Evolutionary conservation across 148 eudicot species (phyloP), one percentile per base, ranked within the genome.

Genomic region (Chenopodium suecicum): DNA sequence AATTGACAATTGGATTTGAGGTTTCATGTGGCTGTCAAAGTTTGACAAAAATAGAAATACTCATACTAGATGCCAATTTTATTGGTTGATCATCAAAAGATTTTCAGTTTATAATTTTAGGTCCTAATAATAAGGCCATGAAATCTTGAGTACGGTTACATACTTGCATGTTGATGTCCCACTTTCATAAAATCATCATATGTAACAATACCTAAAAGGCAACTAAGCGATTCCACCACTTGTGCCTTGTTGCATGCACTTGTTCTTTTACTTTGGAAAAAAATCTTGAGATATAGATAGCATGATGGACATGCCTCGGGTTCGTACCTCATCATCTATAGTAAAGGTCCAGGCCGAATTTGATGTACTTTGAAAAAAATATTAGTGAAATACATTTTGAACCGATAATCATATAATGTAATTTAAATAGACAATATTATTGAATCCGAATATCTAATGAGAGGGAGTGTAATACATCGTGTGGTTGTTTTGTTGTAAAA

Each of bases 1-100:
- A 32, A 16, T 22, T 76, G 52, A 62, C 69, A 32, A 29, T 34
- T 76, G 52, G 52, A 16, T 76, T 34, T 9, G 7, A 37, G 69
- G 69, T 62, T 60, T 76, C 20, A 13, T 76, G 52, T 69, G 69
- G 66, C 52, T 62, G 52, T 76, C 70, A 60, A 76, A 62, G 7
- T 16, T n/a, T 60, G 70, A 63, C 79, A 62, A 76, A 62, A 62
- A 62, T 29, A 34, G 47, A 31, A 22, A 31, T 75, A 50, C 62
- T 14, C 11, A 8, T 75, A 50, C 62, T 6, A 52, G 19, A 75
- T 20, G 66, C 20, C 70, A 78, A 67, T 8, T 68, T 41, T 5
- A 41, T 41, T 66, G 62, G 54, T 4, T 68, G 41, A 68, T 68
- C 20, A 68, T 68, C 19, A 68, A 68, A 2, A 68, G 7, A 68